These are phyloP conservation scores for Trichophyton benhamiae DNA, from an alignment of 2,329 filamentous ascomycete species.

Conservation along the genomic window DNA sequence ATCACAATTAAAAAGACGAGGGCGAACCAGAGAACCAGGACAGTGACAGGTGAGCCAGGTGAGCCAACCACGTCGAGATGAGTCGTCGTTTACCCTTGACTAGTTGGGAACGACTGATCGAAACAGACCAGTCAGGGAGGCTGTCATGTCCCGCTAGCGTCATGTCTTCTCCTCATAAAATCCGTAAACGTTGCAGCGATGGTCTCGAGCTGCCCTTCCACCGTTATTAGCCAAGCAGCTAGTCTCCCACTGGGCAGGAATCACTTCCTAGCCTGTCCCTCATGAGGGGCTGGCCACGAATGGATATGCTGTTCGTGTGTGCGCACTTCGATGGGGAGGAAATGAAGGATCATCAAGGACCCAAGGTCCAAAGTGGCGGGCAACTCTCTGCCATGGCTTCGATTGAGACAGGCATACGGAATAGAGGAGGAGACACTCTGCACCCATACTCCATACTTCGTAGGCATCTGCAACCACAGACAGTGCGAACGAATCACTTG, in stretches of 20 bases:
- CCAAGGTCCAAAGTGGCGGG: neutral
- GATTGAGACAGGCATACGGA: too few species aligned
- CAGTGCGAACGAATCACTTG: neutral
- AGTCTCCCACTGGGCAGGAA: neutral
- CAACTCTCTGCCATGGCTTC: neutral
- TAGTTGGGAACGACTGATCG: neutral
- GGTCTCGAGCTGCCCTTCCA: neutral
- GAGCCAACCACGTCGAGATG: neutral
- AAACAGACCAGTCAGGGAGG: neutral
- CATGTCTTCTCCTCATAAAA: too few species aligned
- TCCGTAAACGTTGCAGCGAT: neutral
- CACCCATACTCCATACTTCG: neutral
- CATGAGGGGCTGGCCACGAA: neutral
- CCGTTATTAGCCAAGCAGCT: neutral
- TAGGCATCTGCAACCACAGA: neutral
- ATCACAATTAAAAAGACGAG: neutral
- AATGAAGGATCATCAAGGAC: too few species aligned
- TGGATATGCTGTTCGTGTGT: neutral
- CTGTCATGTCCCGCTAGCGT: neutral
- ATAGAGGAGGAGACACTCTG: neutral
- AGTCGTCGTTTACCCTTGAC: neutral
- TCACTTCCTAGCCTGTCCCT: neutral
- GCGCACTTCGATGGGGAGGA: too few species aligned
- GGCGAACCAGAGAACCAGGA: neutral
- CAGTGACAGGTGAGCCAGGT: too few species aligned